Evolutionary conservation across 2,329 filamentous ascomycete genomes (phyloP), one percentile per base, ranked within the genome.

Genomic region (Lachnellula cervina): DNA sequence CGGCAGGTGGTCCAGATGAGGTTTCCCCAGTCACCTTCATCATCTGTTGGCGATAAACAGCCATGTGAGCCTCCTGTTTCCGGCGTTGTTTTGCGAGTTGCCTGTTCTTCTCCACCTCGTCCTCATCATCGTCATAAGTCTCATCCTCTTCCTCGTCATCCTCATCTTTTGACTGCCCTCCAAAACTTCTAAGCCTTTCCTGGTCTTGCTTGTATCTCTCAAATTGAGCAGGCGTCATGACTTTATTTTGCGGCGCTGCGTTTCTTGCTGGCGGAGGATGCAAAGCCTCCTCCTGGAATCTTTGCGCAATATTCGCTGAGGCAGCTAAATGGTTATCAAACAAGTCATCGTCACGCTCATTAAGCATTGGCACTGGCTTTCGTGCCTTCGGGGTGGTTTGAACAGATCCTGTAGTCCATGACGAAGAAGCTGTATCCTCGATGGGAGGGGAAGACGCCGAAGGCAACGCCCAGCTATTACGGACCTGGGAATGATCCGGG

Each of bases 31-130:
- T 95, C 32, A 94, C 88, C 73, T 96, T 96, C 88, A 93, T 96
- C 91, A 96, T 96, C 72, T 94, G 89, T 70, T 96, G 91, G 56
- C 91, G 83, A 71, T 96, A 96, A 1, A 96, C 87, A 1, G 90
- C 81, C 77, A 96, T 86, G 69, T 94, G 90, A 13, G 91, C 91
- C 71, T 96, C 90, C 69, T 96, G 91, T 76, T 92, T 94, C 66
- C 85, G 83, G 60, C 91, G 80, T 69, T 94, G 89, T 69, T 86
- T 88, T 17, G 87, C 83, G 47, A 87, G 79, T 68, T 89, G 80
- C 68, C 80, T 87, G 28, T 84, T 83, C 67, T 88, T 89, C 66
- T 95, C 90, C 0, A 80, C 70, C 60, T 95, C 90, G 64, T 95
- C 90, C 43, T 92, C 88, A 46, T 90, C 87, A 46, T 89, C 86